Evolutionary conservation across 768 basidiomycete genomes (phyloP).

Genomic region (Melanogaster broomeanus): DNA sequence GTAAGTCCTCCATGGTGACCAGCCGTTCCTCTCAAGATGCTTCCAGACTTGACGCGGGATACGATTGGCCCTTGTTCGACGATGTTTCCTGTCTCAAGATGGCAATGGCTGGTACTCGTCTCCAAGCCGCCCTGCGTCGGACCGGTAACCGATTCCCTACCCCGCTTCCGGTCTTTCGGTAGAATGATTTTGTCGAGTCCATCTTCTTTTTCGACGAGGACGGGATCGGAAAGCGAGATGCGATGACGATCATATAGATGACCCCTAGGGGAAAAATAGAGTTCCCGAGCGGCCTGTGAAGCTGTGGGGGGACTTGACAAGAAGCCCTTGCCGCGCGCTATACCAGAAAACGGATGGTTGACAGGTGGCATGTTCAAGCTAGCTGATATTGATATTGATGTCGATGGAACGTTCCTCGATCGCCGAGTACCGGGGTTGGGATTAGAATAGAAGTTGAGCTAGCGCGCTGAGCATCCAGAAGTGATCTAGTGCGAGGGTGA

Average conservation of each 20-base stretch:
- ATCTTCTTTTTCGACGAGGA: constrained; percentile 20
- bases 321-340: background rate
- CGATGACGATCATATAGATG: constrained; percentile 12
- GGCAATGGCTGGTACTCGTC: background rate
- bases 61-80: background rate
- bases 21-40: background rate
- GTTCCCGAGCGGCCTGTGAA: background rate
- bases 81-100: background rate
- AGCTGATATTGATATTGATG: background rate
- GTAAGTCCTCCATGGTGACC: background rate
- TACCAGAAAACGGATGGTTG: constrained; percentile 4
- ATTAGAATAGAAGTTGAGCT: background rate
- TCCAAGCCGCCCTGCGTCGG: background rate
- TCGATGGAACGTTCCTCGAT: constrained; percentile 4
- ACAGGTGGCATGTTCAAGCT: constrained; percentile 14
- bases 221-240: constrained; percentile 23
- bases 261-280: constrained; percentile 15
- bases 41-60: background rate
- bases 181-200: constrained; percentile 3
- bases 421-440: background rate
- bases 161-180: background rate
- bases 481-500: constrained; percentile 9
- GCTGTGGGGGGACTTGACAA: background rate
- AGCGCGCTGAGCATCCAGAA: background rate
- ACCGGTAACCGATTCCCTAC: background rate